Evolutionary conservation across 2,329 filamentous ascomycete genomes (phyloP).

Genomic region (Diaporthe capsici): DNA sequence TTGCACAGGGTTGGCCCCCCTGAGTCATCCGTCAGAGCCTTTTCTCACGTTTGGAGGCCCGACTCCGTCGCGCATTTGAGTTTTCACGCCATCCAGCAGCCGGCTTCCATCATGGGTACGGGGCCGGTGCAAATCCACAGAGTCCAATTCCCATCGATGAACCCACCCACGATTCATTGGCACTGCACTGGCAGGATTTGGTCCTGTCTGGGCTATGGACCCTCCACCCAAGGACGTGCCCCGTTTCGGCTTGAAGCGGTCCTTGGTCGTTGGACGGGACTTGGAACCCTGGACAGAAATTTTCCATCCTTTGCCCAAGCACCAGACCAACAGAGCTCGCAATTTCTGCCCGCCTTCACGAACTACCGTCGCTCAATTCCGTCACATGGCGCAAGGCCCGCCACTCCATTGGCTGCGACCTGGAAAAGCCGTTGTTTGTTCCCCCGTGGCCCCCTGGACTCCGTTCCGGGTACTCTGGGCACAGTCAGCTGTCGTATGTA

Average conservation of each 20-base stretch:
- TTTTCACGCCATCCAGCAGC: conserved; percentile 28
- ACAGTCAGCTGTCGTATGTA: background rate
- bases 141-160: background rate
- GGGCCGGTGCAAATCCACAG: background rate
- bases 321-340: conserved; percentile 23
- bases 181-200: background rate
- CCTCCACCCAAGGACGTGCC: background rate
- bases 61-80: conserved; percentile 19
- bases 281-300: conserved; percentile 10
- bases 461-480: background rate
- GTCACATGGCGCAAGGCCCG: conserved; percentile 22
- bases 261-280: conserved; percentile 16
- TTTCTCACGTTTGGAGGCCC: background rate
- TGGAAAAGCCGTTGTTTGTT: conserved; percentile 10
- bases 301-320: conserved; percentile 14
- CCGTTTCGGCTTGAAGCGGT: conserved; percentile 25
- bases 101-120: conserved; percentile 11
- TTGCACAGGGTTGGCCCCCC: background rate
- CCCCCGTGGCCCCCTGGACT: background rate
- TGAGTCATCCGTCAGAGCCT: conserved; percentile 23
- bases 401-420: conserved; percentile 8
- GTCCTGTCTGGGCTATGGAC: background rate
- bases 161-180: conserved; percentile 18
- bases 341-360: conserved; percentile 23
- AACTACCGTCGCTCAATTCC: conserved; percentile 22